These are phyloP conservation scores for Colletotrichum godetiae DNA, from an alignment of 2,329 filamentous ascomycete species.

Conservation along the genomic window DNA sequence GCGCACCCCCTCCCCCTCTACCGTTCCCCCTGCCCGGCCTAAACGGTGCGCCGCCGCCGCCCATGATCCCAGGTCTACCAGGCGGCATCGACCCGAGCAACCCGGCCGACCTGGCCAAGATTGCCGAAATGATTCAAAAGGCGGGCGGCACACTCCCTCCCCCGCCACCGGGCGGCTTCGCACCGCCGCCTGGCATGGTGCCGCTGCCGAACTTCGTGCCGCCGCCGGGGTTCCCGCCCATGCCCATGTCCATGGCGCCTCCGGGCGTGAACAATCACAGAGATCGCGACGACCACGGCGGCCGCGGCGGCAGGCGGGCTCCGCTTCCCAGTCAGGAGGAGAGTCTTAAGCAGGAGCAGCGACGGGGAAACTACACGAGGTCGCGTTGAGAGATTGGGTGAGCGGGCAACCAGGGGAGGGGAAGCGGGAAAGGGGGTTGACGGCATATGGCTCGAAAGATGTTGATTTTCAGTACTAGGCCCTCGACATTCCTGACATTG, in stretches of 20 bases:
- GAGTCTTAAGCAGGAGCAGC: constrained; percentile 82
- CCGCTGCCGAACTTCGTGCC: constrained; percentile 56
- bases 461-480: neutral
- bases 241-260: constrained; percentile 45
- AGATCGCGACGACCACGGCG: constrained; percentile 44
- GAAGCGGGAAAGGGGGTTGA: neutral
- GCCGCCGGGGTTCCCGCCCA: constrained; percentile 56
- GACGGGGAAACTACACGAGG: constrained; percentile 69
- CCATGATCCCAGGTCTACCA: constrained; percentile 51
- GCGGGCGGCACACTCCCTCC: constrained; percentile 72
- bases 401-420: neutral
- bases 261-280: constrained; percentile 38
- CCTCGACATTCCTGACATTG: neutral
- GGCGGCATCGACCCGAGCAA: constrained; percentile 70
- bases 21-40: constrained; percentile 64
- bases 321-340: constrained; percentile 88
- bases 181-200: constrained; percentile 64
- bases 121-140: constrained; percentile 74
- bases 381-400: constrained; percentile 37
- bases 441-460: neutral
- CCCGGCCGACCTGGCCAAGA: constrained; percentile 69
- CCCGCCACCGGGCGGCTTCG: constrained; percentile 46
- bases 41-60: constrained; percentile 57
- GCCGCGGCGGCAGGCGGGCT: constrained; percentile 62
- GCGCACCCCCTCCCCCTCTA: constrained; percentile 58